Evolutionary conservation across 192 early-diverging fungal genomes (phyloP).

Genomic region (Umbelopsis vinacea): DNA sequence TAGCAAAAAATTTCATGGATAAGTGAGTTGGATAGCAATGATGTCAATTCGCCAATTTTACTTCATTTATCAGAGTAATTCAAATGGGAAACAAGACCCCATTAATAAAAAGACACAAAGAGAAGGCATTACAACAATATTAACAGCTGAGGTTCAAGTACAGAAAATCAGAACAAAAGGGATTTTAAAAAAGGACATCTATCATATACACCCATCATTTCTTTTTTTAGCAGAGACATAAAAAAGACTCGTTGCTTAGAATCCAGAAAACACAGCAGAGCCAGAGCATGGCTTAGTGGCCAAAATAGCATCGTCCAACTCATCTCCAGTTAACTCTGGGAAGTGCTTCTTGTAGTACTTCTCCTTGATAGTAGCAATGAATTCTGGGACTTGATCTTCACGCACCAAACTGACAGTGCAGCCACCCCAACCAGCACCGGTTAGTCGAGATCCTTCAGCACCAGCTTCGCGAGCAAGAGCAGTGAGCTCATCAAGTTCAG

Average conservation of each 20-base stretch:
- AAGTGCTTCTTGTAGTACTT: slow-evolving; percentile 65
- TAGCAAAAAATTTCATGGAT: no score
- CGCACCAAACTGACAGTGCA: slow-evolving; percentile 83
- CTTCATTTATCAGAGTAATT: no score
- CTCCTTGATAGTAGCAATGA: slow-evolving; percentile 67
- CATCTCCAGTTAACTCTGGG: slow-evolving; percentile 50
- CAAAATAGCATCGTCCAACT: slow-evolving; percentile 60
- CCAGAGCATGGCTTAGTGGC: slow-evolving; percentile 51
- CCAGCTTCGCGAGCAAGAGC: slow-evolving; percentile 65
- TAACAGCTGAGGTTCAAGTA: no score
- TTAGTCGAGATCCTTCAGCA: slow-evolving; percentile 82
- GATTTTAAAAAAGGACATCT: no score
- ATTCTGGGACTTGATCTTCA: slow-evolving; percentile 58
- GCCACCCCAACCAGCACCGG: slow-evolving; percentile 90
- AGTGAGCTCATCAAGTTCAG: slow-evolving; percentile 83
- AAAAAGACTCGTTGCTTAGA: not conserved
- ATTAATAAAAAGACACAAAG: no score
- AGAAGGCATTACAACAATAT: no score
- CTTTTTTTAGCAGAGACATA: no score
- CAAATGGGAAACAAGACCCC: no score
- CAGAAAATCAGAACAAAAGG: no score
- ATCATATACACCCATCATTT: no score
- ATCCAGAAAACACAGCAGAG: slow-evolving; percentile 48
- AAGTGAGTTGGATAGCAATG: no score
- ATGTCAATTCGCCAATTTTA: no score